Base-by-base conservation (phyloP, 805 yeast species). In the Clavispora asparagi region DNA sequence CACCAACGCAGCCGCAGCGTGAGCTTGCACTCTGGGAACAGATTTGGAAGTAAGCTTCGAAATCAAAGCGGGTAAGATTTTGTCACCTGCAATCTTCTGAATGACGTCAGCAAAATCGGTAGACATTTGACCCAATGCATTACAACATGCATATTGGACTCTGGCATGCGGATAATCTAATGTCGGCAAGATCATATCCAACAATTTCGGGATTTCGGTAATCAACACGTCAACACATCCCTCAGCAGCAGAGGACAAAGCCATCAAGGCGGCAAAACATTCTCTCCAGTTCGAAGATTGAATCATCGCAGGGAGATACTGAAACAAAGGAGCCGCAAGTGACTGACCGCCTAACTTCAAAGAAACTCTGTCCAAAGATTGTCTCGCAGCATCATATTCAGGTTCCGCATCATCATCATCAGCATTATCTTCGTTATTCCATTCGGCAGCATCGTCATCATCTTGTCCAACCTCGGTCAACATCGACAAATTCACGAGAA, bases 1-100 rank as follows among this genome's bases (percentile, higher is more conserved):
- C 40, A 94, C 98, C 58, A 92, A 74, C 0, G 99, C 99, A 43
- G 99, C 99, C 38, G 99, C 97, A 14, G 97, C 98, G 62, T 94
- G 99, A 0, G 97, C 88, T 70, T 92, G 98, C 23, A 94, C 99
- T 60, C 98, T 76, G 43, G 95, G 92, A 47, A 85, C 91, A 41
- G 89, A 81, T 52, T 77, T 77, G 51, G 77, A 74, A 2, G 84
- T 82, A 43, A 94, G 76, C 72, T 80, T 88, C 11, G 95, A 82
- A 45, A 94, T 87, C 53, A 94, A 75, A 2, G 95, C 94, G 7
- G 98, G 98, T 45, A 94, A 73, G 39, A 94, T 82, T 52, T 86
- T 73, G 54, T 78, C 79, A 51, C 91, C 95, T 17, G 89, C 77
- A 42, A 87, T 82, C 56, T 84, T 76, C 70, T 94, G 98, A 48